Evolutionary conservation across 208 protist species (phyloP).

Genomic region (Ichthyophonus hoferi): DNA sequence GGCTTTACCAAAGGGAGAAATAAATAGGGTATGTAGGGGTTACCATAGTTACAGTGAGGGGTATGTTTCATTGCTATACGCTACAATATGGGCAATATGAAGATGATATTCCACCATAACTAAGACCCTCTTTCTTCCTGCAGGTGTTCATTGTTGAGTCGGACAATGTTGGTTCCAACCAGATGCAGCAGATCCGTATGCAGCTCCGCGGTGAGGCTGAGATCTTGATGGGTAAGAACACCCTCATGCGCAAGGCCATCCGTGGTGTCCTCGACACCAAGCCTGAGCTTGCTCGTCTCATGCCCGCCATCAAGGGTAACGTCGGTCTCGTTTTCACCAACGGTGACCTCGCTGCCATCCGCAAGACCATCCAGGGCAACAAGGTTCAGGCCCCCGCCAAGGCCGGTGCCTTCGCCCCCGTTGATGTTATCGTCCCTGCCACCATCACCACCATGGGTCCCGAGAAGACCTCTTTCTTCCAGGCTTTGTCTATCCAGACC

Average conservation of each 20-base stretch:
- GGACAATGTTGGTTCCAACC: conserved; percentile 95
- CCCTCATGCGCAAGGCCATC: conserved; percentile 86
- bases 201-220: conserved; percentile 86
- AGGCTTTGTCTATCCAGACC: conserved; percentile 96
- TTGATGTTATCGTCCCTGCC: conserved; percentile 87
- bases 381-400: conserved; percentile 80
- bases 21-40: too few relatives aligned
- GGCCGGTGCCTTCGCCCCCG: conserved; percentile 89
- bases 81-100: too few relatives aligned
- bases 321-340: conserved; percentile 97
- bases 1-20: too few relatives aligned
- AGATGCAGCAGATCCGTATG: conserved; percentile 88
- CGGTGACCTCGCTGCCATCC: conserved; percentile 79
- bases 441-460: conserved; percentile 94
- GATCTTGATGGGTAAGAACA: conserved; percentile 98
- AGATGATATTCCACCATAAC: too few relatives aligned
- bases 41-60: too few relatives aligned
- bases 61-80: too few relatives aligned
- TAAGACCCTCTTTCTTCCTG: too few relatives aligned
- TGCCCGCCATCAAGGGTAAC: conserved; percentile 83
- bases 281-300: conserved; percentile 59
- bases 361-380: conserved; percentile 71
- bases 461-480: conserved; percentile 95
- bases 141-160: conserved; percentile 84
- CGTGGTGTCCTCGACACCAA: conserved; percentile 65